Evolutionary conservation across 2,329 filamentous ascomycete species (phyloP).

Genomic region (Blastomyces gilchristii): DNA sequence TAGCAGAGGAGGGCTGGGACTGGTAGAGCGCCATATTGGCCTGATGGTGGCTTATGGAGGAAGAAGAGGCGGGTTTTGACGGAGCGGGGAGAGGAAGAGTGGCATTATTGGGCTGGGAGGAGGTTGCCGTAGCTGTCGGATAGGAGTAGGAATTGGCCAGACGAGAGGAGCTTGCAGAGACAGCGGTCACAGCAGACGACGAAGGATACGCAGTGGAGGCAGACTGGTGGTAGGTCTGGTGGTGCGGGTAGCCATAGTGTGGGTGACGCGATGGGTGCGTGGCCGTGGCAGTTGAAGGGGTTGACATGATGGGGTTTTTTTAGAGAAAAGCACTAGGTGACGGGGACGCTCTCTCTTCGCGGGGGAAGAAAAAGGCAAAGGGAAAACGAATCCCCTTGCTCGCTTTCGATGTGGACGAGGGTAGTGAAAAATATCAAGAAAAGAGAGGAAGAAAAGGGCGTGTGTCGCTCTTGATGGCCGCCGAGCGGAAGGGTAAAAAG

Average conservation of each 20-base stretch:
- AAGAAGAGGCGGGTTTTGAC: conserved; percentile 5
- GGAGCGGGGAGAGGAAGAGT: conserved; percentile 10
- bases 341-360: neutral
- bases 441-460: neutral
- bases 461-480: neutral
- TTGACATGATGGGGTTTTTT: conserved; percentile 54
- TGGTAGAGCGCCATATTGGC: conserved; percentile 9
- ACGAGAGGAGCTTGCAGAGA: conserved; percentile 25
- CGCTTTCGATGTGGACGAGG: neutral
- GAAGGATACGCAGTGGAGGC: conserved; percentile 45
- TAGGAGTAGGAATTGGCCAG: conserved; percentile 37
- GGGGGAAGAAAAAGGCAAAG: neutral
- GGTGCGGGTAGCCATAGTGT: conserved; percentile 52
- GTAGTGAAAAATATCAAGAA: neutral
- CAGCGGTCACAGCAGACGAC: conserved; percentile 25
- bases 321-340: neutral
- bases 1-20: conserved; percentile 8
- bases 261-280: conserved; percentile 60
- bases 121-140: conserved; percentile 25
- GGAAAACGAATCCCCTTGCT: neutral
- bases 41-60: conserved; percentile 6
- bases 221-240: conserved; percentile 47
- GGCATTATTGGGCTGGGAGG: conserved; percentile 8
- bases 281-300: conserved; percentile 65
- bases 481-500: neutral